These are phyloP conservation scores for Hura crepitans DNA, from an alignment of 441 rosid species.

Conservation along the genomic window DNA sequence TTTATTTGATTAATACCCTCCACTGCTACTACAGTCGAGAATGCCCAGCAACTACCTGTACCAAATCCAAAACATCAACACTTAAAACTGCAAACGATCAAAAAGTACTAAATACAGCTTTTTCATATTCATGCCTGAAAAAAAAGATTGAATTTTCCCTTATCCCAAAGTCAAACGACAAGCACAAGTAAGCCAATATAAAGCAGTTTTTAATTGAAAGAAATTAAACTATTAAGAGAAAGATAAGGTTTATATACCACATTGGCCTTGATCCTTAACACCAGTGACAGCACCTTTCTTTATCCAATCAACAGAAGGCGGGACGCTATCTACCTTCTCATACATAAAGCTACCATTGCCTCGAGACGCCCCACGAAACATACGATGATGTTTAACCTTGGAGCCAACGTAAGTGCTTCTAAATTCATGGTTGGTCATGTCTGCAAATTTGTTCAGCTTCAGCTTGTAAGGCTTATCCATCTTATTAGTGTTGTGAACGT, in stretches of 20 bases:
- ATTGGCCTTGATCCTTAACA: constrained; percentile 78
- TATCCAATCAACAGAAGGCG: constrained; percentile 68
- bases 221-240: too few species aligned
- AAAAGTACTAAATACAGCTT: background rate
- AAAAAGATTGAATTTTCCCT: too few species aligned
- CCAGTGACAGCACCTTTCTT: constrained; percentile 61
- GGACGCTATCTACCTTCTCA: constrained; percentile 37
- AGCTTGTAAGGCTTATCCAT: constrained; percentile 69
- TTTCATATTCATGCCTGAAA: too few species aligned
- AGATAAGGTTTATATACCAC: too few species aligned
- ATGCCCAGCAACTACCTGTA: constrained; percentile 93
- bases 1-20: constrained; percentile 74
- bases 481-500: constrained; percentile 65
- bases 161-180: too few species aligned
- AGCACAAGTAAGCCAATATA: too few species aligned
- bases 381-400: constrained; percentile 61
- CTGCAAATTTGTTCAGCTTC: constrained; percentile 82
- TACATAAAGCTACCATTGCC: constrained; percentile 56
- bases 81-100: constrained; percentile 8
- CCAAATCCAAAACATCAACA: background rate
- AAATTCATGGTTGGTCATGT: constrained; percentile 77
- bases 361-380: constrained; percentile 41
- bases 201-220: too few species aligned
- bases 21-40: constrained; percentile 75
- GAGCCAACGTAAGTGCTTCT: constrained; percentile 51